phyloP scores from a whole-genome alignment of 495 filamentous ascomycete genomes.

The Aspergillus mulundensis region DNA sequence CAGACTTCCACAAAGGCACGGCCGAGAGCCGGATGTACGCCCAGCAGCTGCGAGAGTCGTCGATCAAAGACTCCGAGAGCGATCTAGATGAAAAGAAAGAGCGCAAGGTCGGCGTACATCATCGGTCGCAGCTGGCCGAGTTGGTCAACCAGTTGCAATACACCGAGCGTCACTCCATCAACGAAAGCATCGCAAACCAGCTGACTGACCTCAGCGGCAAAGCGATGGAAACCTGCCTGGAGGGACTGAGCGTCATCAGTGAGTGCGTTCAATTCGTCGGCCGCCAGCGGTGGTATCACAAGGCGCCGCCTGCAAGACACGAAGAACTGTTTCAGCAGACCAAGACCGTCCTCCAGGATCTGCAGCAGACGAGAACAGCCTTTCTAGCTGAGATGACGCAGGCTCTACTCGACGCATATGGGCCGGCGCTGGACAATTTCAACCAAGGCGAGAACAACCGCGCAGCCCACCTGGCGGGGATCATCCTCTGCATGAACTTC shows the following conservation, averaged over 20 bases:
- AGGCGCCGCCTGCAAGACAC: conserved; percentile 8
- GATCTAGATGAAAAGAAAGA: conserved; percentile 3
- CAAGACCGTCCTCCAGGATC: conserved; percentile 4
- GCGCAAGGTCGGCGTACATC: conserved; percentile 16
- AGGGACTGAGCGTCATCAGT: conserved; percentile 9
- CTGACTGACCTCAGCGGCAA: conserved; percentile 4
- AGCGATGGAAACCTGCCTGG: conserved; percentile 15
- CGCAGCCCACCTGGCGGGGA: background rate
- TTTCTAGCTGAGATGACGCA: conserved; percentile 19
- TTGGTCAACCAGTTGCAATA: conserved; percentile 16
- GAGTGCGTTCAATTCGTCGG: conserved; percentile 21
- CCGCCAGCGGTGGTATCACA: conserved; percentile 12
- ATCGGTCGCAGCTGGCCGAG: conserved; percentile 14
- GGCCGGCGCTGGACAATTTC: background rate
- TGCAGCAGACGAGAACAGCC: conserved; percentile 5
- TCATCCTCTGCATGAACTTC: conserved; percentile 24
- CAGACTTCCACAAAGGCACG: conserved; percentile 22
- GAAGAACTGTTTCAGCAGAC: conserved; percentile 12
- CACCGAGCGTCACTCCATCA: conserved; percentile 10
- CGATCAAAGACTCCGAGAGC: background rate
- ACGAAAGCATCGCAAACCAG: conserved; percentile 5
- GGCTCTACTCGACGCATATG: conserved; percentile 7
- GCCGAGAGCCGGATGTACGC: conserved; percentile 10
- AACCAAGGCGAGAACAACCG: background rate
- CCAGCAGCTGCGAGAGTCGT: conserved; percentile 8